These are phyloP conservation scores for Vicia villosa DNA, from an alignment of 306 rosid genomes.

Conservation along the genomic window DNA sequence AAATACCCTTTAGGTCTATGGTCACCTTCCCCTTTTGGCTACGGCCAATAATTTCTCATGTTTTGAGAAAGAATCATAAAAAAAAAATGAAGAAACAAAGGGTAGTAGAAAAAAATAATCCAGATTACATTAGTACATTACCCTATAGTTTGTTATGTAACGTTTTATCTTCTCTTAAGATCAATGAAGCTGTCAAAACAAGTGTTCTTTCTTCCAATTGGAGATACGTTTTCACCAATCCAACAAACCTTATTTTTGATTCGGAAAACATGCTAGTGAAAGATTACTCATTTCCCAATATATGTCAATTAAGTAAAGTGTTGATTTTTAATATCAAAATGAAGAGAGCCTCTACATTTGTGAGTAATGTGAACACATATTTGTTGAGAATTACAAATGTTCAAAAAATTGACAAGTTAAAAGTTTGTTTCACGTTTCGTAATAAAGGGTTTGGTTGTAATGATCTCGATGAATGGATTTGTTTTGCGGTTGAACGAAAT, in stretches of 20 bases:
- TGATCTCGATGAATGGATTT: conserved; percentile 39
- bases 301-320: background rate
- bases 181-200: conserved; percentile 38
- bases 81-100: conserved; percentile 15
- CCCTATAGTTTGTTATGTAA: conserved; percentile 25
- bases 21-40: conserved; percentile 5
- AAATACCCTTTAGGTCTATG: background rate
- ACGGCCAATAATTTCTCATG: background rate
- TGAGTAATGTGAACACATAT: conserved; percentile 18
- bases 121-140: conserved; percentile 38
- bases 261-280: conserved; percentile 33
- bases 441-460: background rate
- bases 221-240: conserved; percentile 22
- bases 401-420: conserved; percentile 27
- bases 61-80: background rate
- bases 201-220: conserved; percentile 39
- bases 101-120: background rate
- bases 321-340: background rate
- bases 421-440: conserved; percentile 37
- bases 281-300: background rate
- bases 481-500: conserved; percentile 15
- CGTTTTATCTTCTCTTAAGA: conserved; percentile 33
- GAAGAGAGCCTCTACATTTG: conserved; percentile 14
- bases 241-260: conserved; percentile 33
- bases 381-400: conserved; percentile 10